A percentile compares a stretch with the other conserved stretches of the same genome.
phyloP scores from a whole-genome alignment of 768 basidiomycete genomes.

The Kwoniella newhampshirensis region DNA sequence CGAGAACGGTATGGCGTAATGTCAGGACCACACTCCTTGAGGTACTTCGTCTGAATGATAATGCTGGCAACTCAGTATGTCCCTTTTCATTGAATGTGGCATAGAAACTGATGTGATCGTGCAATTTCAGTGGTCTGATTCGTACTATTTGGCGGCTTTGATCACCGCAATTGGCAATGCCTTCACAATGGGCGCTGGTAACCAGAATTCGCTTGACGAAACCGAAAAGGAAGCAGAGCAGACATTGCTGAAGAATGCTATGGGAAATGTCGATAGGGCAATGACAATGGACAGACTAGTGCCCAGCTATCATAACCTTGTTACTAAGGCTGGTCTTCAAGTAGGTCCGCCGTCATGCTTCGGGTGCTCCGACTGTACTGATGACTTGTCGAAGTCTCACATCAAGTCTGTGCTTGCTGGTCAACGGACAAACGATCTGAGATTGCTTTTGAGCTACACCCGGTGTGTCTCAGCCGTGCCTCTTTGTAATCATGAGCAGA shows the following conservation, averaged over 20 bases:
- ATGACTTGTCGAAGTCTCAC: slow-evolving; percentile 17
- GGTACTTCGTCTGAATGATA: slow-evolving; percentile 92
- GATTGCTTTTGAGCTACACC: slow-evolving; percentile 78
- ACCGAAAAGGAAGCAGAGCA: slow-evolving; percentile 15
- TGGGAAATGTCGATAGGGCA: slow-evolving; percentile 83
- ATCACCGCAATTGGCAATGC: slow-evolving; percentile 79
- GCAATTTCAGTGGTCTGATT: slow-evolving; percentile 75
- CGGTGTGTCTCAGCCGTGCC: slow-evolving; percentile 60
- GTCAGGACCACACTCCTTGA: slow-evolving; percentile 87
- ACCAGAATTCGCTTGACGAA: slow-evolving; percentile 7
- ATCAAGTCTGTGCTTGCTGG: slow-evolving; percentile 32
- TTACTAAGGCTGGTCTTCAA: slow-evolving; percentile 87
- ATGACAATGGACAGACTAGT: slow-evolving; percentile 92
- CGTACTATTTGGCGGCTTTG: slow-evolving; percentile 81
- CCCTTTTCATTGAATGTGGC: slow-evolving; percentile 2
- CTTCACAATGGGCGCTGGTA: slow-evolving; percentile 60
- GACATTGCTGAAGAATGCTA: slow-evolving; percentile 67
- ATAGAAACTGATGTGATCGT: not conserved
- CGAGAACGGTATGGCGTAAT: slow-evolving; percentile 76
- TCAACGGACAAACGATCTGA: slow-evolving; percentile 35
- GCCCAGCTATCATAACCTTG: slow-evolving; percentile 88
- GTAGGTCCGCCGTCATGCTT: slow-evolving; percentile 56
- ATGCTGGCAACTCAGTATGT: slow-evolving; percentile 80
- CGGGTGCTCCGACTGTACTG: not conserved
- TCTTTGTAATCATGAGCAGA: not conserved